Conservation (phyloP, 768 basidiomycete species). For the Tricholoma matsutake region DNA sequence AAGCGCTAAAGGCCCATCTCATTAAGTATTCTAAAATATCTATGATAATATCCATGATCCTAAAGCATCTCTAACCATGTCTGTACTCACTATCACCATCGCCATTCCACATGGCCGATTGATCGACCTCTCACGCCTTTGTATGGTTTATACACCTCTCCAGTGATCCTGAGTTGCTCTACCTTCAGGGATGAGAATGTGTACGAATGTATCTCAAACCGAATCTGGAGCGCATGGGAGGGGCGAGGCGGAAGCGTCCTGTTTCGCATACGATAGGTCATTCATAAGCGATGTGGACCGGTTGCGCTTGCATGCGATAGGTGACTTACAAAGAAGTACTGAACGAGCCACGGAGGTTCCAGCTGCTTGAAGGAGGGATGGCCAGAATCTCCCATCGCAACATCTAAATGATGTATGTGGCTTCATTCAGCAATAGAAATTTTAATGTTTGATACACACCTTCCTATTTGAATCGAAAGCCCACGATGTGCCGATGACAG, state of each 20-base stretch:
- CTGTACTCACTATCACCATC: conserved; percentile 34
- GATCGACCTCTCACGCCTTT: conserved; percentile 80
- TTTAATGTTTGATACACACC: conserved; percentile 32
- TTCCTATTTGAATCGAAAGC: conserved; percentile 68
- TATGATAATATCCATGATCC: no score
- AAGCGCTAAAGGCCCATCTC: not conserved
- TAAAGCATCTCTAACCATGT: not conserved
- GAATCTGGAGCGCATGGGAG: conserved; percentile 69
- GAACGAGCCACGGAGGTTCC: conserved; percentile 78
- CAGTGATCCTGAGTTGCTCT: conserved; percentile 76
- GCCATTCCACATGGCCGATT: conserved; percentile 69
- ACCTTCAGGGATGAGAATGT: conserved; percentile 82
- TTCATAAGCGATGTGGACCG: not conserved
- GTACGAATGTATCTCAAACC: conserved; percentile 67
- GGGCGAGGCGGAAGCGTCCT: conserved; percentile 51
- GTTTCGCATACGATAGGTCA: conserved; percentile 5
- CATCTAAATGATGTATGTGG: conserved; percentile 38
- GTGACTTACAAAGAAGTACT: conserved; percentile 20
- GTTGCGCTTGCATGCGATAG: not conserved
- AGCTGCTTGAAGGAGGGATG: conserved; percentile 62
- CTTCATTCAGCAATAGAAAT: not conserved
- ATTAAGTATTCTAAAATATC: no score
- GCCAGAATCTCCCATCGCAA: conserved; percentile 78
- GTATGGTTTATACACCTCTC: conserved; percentile 86
- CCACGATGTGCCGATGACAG: conserved; percentile 61